Base-by-base conservation (phyloP, 2,329 filamentous ascomycete species). In the Diaporthe vexans region DNA sequence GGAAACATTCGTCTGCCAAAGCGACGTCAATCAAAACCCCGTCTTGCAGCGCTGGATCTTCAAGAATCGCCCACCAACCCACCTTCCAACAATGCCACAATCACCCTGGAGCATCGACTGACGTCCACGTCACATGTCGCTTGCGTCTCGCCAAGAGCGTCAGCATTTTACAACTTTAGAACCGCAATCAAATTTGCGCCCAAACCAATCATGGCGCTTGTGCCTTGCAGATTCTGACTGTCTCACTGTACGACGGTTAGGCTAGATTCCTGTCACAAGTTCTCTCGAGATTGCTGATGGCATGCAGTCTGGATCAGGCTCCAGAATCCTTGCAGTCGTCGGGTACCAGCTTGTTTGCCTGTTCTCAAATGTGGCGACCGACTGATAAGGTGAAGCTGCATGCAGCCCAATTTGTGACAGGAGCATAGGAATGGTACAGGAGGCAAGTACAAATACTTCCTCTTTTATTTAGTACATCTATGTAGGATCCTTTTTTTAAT, bases 261-360 rank as follows among this genome's bases (percentile, higher is more conserved):
- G 19, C 46, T n/a, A 2, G 46, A 48, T 24, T 51, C 9, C 46
- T 24, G 0, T 4, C 9, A 10, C 21, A n/a, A 9, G 4, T 51
- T n/a, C 3, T n/a, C 46, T 11, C 8, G 46, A n/a, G 10, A 8
- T 1, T n/a, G 4, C 19, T 46, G 17, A 48, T 48, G 4, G 46
- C 40, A 11, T 11, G 8, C 0, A n/a, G 8, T n/a, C 21, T 24
- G 46, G 21, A 4, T 11, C n/a, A 11, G 46, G 46, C 21, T 11
- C 9, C 46, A 51, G 46, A 51, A 11, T 8, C 3, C 3, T 21
- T 10, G 9, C 3, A 51, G 10, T n/a, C 21, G 1, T 51, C 9
- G 13, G 0, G 11, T 4, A 0, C 24, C 2, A 11, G 46, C 8
- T 11, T 7, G 9, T 1, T 48, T 24, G 21, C 3, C 9, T 11